Evolutionary conservation across 2,329 filamentous ascomycete species (phyloP), one percentile per base, ranked within the genome.

Genomic region (Nannizziopsis barbatae): DNA sequence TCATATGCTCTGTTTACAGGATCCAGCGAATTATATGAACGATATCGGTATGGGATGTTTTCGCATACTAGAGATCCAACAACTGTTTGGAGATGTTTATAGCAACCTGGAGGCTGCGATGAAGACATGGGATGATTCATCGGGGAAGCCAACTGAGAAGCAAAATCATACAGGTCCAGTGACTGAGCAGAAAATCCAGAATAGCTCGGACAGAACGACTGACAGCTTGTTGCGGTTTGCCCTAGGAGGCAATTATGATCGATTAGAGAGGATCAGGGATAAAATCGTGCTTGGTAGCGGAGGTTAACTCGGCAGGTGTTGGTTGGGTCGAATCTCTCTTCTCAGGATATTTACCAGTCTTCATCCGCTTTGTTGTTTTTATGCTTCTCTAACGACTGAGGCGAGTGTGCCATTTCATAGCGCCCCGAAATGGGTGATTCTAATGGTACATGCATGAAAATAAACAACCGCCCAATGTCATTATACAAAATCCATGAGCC

Each of bases 21-120:
- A 82, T 55, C 79, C 79, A 0, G 74, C 75, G 6, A 71, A 80
- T 56, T 67, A 70, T 15, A 67, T 68, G 56, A 79, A 79, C 57
- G 75, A 82, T 56, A 66, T 81, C 1, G 78, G 78, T 31, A 62
- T 64, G 38, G 69, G 69, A 46, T 68, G 64, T 39, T 62, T 68
- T 47, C 67, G 67, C 11, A 74, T 76, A 52, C 69, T 69, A 50
- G 71, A 79, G 50, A 56, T 80, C 12, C 67, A 73, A 51, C 51
- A 49, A 10, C 73, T 69, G 0, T 68, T 77, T 39, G 53, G 56
- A 4, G 41, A 49, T 35, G 59, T 63, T 17, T 46, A 64, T 53
- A 47, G 56, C 17, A 51, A 53, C 31, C 52, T 70, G 20, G 50
- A 51, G 32, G 37, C 31, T 3, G 52, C 55, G 2, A 53, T 64